Evolutionary conservation across 176 grass and related monocot genomes (phyloP).

Genomic region (Tillandsia leiboldiana): DNA sequence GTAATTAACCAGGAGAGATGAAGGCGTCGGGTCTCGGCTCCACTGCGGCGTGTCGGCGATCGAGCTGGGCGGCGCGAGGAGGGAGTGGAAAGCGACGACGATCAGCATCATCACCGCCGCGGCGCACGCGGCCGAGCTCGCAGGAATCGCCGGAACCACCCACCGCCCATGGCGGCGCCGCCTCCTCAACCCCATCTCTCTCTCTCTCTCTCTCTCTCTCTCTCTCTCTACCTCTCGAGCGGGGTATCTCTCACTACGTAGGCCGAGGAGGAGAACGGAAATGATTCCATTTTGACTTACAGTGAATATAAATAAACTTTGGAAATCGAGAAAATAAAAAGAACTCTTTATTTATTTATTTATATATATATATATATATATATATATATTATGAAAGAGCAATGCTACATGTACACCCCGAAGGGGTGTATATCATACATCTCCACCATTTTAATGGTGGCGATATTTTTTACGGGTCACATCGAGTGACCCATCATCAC

Average conservation of each 20-base stretch:
- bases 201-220: background rate
- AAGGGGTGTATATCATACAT: no score
- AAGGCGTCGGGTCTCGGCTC: background rate
- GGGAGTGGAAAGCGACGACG: constrained; percentile 54
- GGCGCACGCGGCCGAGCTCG: constrained; percentile 30
- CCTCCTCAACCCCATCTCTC: constrained; percentile 44
- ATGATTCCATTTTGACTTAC: constrained; percentile 10
- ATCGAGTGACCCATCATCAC: no score
- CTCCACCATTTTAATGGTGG: no score
- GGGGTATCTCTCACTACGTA: constrained; percentile 3
- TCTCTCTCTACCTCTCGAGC: background rate
- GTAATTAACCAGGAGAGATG: constrained; percentile 8
- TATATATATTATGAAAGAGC: no score
- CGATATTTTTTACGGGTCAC: no score
- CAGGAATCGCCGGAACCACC: constrained; percentile 47
- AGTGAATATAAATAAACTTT: no score
- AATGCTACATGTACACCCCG: no score
- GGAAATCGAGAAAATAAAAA: no score
- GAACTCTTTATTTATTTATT: no score
- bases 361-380: no score
- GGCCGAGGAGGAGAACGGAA: constrained; percentile 8
- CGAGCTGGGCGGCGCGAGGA: constrained; percentile 59
- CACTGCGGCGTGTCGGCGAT: constrained; percentile 22
- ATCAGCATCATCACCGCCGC: constrained; percentile 51
- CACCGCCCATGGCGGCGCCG: constrained; percentile 47